A percentile compares a stretch with the other conserved stretches of the same genome.
These are phyloP conservation scores for Apiospora hydei DNA, from an alignment of 2,329 filamentous ascomycete genomes.

Conservation along the genomic window DNA sequence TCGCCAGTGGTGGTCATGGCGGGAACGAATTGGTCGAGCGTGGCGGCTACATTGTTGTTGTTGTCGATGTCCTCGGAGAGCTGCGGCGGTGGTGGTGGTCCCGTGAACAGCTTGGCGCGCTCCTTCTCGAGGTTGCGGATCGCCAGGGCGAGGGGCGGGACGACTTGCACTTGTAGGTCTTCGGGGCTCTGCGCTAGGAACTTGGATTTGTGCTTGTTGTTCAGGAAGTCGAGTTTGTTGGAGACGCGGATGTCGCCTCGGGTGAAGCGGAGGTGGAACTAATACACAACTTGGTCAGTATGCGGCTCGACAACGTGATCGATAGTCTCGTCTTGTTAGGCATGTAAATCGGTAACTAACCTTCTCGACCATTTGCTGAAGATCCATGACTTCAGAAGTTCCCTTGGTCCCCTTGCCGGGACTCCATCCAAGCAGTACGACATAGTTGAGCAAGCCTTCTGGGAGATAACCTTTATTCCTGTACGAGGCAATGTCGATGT, in stretches of 20 bases:
- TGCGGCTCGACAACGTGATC: background rate
- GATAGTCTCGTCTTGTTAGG: background rate
- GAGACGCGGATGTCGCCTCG: constrained; percentile 88
- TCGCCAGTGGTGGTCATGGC: background rate
- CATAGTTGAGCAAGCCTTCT: constrained; percentile 74
- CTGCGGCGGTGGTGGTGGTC: background rate
- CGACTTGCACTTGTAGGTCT: constrained; percentile 23
- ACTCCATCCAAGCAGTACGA: constrained; percentile 85
- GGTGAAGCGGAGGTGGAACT: constrained; percentile 89
- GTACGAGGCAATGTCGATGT: constrained; percentile 60
- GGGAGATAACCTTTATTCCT: constrained; percentile 55
- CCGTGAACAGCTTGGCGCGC: background rate
- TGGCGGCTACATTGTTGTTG: background rate
- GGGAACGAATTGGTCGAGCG: background rate
- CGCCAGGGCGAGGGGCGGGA: constrained; percentile 23
- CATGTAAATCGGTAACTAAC: constrained; percentile 51
- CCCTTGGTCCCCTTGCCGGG: constrained; percentile 47
- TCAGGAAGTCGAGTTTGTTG: constrained; percentile 81
- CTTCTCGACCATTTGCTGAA: constrained; percentile 74
- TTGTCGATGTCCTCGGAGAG: background rate
- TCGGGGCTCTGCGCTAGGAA: constrained; percentile 19
- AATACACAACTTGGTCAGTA: background rate
- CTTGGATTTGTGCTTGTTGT: constrained; percentile 47
- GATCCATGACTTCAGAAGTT: constrained; percentile 73
- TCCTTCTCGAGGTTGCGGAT: constrained; percentile 21